phyloP scores from a whole-genome alignment of 768 basidiomycete genomes.

The Pholiota microspora region DNA sequence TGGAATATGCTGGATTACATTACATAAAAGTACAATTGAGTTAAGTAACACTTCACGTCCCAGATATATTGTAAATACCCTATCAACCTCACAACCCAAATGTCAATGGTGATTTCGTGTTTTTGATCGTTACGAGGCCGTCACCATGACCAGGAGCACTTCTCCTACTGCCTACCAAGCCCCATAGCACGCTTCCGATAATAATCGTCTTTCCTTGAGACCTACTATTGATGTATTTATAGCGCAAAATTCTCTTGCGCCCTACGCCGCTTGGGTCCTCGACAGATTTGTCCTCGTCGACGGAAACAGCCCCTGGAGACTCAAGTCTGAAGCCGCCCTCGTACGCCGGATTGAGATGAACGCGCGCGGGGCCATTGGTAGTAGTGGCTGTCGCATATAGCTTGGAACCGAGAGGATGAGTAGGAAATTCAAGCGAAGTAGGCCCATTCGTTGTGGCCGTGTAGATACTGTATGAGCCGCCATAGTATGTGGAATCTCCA shows the following conservation, averaged over 20 bases:
- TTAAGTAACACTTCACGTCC: no score
- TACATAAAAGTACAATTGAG: no score
- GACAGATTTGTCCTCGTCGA: conserved; percentile 7
- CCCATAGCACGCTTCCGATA: neutral
- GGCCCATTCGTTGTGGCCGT: conserved; percentile 40
- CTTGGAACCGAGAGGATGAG: conserved; percentile 31
- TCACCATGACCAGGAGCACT: neutral
- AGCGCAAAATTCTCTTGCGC: conserved; percentile 18
- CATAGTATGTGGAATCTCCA: conserved; percentile 1
- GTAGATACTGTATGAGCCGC: conserved; percentile 30
- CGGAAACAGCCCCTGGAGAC: conserved; percentile 1
- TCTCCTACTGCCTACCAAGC: neutral
- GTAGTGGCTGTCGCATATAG: conserved; percentile 29
- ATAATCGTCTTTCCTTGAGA: neutral
- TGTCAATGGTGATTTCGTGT: neutral
- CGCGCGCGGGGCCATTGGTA: conserved; percentile 31
- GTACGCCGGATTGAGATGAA: conserved; percentile 32
- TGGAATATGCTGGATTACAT: no score
- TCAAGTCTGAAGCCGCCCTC: conserved; percentile 33
- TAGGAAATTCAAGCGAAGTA: conserved; percentile 28
- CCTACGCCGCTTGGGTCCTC: conserved; percentile 25
- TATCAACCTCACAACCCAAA: neutral
- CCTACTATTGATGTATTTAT: neutral
- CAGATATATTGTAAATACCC: no score
- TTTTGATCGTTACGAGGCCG: neutral